Conservation (phyloP, 1,284 basidiomycete genomes). For the Tylopilus orsonianus region DNA sequence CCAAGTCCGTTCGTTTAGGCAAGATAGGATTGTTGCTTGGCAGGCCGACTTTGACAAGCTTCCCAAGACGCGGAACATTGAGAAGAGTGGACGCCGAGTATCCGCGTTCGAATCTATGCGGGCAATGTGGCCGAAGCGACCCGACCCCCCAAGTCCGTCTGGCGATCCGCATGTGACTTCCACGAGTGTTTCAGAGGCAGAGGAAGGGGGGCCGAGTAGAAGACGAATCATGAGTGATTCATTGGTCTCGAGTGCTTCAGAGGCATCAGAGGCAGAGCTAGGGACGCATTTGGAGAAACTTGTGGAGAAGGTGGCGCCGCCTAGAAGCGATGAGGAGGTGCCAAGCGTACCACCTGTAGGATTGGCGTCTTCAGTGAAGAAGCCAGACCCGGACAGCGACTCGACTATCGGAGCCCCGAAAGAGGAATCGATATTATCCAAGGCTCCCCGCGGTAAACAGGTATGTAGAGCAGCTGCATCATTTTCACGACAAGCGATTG, state of each 20-base stretch:
- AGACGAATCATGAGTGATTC: constrained; percentile 55
- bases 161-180: constrained; percentile 57
- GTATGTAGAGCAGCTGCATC: constrained; percentile 21
- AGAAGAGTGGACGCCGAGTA: constrained; percentile 50
- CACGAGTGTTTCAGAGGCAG: constrained; percentile 75
- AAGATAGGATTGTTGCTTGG: constrained; percentile 97
- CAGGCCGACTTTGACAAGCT: constrained; percentile 82
- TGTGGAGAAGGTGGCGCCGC: constrained; percentile 22
- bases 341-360: constrained; percentile 6
- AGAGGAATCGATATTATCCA: constrained; percentile 35
- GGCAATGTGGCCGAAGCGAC: constrained; percentile 65
- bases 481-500: background rate
- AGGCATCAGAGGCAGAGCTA: constrained; percentile 51
- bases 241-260: constrained; percentile 59
- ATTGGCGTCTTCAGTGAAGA: constrained; percentile 20
- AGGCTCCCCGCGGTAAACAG: constrained; percentile 20
- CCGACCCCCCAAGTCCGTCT: constrained; percentile 50
- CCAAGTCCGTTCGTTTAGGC: constrained; percentile 81
- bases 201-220: constrained; percentile 52
- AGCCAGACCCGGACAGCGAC: constrained; percentile 75
- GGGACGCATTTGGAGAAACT: constrained; percentile 30
- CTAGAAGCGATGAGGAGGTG: constrained; percentile 26
- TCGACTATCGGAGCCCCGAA: constrained; percentile 83
- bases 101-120: constrained; percentile 70
- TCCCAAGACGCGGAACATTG: constrained; percentile 58